phyloP scores from a whole-genome alignment of 2,329 filamentous ascomycete genomes.

The Bipolaris gigantea region DNA sequence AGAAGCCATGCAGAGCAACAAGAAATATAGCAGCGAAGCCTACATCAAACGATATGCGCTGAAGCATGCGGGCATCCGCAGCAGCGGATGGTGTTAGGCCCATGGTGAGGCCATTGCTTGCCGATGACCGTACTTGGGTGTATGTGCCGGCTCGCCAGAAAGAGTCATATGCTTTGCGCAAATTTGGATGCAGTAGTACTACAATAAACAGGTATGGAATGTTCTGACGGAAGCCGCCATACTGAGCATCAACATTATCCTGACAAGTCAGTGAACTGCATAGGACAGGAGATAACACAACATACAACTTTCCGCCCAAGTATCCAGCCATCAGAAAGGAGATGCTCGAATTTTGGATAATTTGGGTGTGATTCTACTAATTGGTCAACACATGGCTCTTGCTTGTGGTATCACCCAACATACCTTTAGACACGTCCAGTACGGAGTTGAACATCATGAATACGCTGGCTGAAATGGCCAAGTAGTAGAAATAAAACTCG shows the following conservation, averaged over 20 bases:
- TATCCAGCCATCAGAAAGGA: conserved; percentile 84
- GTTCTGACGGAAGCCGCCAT: conserved; percentile 80
- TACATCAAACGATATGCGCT: conserved; percentile 80
- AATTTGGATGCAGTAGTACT: conserved; percentile 74
- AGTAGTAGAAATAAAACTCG: conserved; percentile 83
- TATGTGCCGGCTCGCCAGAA: conserved; percentile 50
- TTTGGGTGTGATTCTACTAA: conserved; percentile 73
- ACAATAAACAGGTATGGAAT: conserved; percentile 78
- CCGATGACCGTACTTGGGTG: conserved; percentile 47
- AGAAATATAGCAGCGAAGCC: conserved; percentile 80
- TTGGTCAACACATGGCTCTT: conserved; percentile 5
- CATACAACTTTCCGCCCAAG: conserved; percentile 82
- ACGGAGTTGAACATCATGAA: conserved; percentile 91
- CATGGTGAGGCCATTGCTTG: conserved; percentile 39
- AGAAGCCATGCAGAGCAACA: conserved; percentile 78
- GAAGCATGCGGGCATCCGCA: conserved; percentile 59
- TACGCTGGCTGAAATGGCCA: conserved; percentile 66
- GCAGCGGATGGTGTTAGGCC: conserved; percentile 51
- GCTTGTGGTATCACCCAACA: background rate
- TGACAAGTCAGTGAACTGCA: conserved; percentile 39
- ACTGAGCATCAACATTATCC: conserved; percentile 91
- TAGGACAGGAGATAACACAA: conserved; percentile 1
- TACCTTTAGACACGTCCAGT: conserved; percentile 82
- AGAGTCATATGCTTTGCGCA: conserved; percentile 71
- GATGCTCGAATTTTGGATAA: conserved; percentile 71